Evolutionary conservation across 495 filamentous ascomycete species (phyloP), one percentile per base, ranked within the genome.

Genomic region (Aspergillus ellipticus): DNA sequence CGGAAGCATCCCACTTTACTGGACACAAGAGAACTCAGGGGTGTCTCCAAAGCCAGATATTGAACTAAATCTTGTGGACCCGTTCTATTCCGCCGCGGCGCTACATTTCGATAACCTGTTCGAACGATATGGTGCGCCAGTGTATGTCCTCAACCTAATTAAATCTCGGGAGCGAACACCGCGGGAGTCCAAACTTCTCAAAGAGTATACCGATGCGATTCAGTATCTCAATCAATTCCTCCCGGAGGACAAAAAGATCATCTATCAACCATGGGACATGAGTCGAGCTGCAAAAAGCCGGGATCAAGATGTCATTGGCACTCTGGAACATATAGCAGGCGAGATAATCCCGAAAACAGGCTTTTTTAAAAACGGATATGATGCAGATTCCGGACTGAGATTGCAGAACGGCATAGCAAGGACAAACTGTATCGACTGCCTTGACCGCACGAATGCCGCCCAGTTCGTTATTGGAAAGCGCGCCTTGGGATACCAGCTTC

Each of bases 401-500:
- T 78, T 92, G 24, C 94, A 98, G 65, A 95, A 96, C 58, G 94
- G 94, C 5, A 85, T 98, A 41, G 92, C 89, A 13, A 85, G 94
- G 58, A 97, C 95, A 0, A 98, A 98, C 64, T 98, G 94, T 66
- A 97, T 97, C 58, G 94, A 98, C 64, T 98, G 94, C 60, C 78
- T 98, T 13, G 94, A 98, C 67, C 83, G 94, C 41, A 98, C 94
- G 4, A 98, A 98, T 69, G 94, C 94, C 16, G 92, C 92, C 1
- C 94, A 98, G 65, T 98, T 97, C 64, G 94, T 98, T 21, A 92
- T 98, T 60, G 94, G 92, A n/a, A 98, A 98, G 72, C 76, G 90
- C 42, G 95, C 94, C 0, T 81, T 98, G 4, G 93, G 92, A 3
- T 81, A 96, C 64, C 94, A 98, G 69, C 81, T 98, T 10, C 89